phyloP scores from a whole-genome alignment of 305 asterid genomes.

The Coffea humblotiana region DNA sequence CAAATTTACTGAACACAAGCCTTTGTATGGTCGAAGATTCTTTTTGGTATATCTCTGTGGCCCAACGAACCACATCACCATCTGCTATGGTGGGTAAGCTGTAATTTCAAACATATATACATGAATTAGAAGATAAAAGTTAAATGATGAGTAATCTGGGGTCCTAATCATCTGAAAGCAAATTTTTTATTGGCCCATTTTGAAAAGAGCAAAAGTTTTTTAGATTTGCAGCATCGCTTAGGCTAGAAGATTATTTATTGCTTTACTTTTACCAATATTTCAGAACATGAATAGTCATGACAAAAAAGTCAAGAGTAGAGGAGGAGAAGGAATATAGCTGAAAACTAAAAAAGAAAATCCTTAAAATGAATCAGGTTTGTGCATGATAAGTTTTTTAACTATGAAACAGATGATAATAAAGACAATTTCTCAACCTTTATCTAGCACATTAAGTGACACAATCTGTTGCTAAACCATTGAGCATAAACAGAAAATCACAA shows the following conservation, averaged over 20 bases:
- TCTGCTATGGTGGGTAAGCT: conserved; percentile 66
- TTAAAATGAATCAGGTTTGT: background rate
- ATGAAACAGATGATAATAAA: background rate
- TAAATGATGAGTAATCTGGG: background rate
- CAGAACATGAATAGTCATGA: background rate
- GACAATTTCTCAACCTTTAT: background rate
- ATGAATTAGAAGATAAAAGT: conserved; percentile 1
- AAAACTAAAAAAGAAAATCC: background rate
- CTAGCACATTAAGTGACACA: background rate
- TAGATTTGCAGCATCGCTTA: background rate
- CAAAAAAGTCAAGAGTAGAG: background rate
- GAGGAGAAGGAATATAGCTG: background rate
- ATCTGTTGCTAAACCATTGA: background rate
- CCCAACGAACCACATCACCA: conserved; percentile 49
- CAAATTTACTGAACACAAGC: conserved; percentile 55
- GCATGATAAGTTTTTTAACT: background rate
- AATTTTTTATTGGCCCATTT: background rate
- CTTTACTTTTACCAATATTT: background rate
- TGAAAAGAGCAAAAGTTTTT: background rate
- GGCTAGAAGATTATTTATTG: background rate
- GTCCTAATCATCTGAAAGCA: background rate
- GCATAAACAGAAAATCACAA: background rate
- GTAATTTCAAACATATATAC: conserved; percentile 25
- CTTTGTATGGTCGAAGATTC: conserved; percentile 52
- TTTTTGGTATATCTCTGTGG: conserved; percentile 71